These are phyloP conservation scores for Rhamnella rubrinervis DNA, from an alignment of 331 rosid species.

Conservation along the genomic window DNA sequence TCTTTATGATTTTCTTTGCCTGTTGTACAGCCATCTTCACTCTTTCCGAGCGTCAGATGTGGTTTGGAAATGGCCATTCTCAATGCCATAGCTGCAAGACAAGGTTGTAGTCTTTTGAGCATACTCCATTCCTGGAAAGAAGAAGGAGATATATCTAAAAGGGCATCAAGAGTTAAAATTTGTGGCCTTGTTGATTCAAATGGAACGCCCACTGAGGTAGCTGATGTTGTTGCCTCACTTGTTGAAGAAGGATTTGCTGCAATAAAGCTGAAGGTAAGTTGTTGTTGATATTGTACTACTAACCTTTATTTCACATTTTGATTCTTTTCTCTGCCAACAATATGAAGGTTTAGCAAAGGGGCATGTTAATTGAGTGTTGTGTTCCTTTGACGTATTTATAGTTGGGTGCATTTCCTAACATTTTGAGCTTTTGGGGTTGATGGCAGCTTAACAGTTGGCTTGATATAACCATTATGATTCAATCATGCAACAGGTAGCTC, in stretches of 20 bases:
- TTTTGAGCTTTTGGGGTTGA: too few relatives aligned
- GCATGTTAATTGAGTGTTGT: too few relatives aligned
- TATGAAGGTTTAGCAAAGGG: too few relatives aligned
- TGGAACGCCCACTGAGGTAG: slow-evolving; percentile 75
- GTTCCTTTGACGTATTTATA: too few relatives aligned
- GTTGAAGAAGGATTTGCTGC: slow-evolving; percentile 84
- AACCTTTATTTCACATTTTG: not conserved
- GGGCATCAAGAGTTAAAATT: slow-evolving; percentile 52
- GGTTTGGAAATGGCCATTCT: slow-evolving; percentile 99
- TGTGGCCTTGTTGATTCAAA: slow-evolving; percentile 75
- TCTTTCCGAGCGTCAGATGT: slow-evolving; percentile 96
- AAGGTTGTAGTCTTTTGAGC: slow-evolving; percentile 57
- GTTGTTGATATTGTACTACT: not conserved
- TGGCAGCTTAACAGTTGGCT: slow-evolving; percentile 6
- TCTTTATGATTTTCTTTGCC: slow-evolving; percentile 17
- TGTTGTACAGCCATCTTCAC: slow-evolving; percentile 67
- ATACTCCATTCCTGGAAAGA: slow-evolving; percentile 45
- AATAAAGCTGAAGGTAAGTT: slow-evolving; percentile 70
- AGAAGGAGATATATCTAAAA: slow-evolving; percentile 30
- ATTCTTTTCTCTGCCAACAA: too few relatives aligned
- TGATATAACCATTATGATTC: slow-evolving; percentile 22
- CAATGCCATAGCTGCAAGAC: slow-evolving; percentile 70
- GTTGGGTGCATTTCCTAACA: too few relatives aligned
- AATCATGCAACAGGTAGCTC: slow-evolving; percentile 63
- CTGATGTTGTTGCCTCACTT: slow-evolving; percentile 57